Evolutionary conservation across 805 yeast genomes (phyloP).

Genomic region (Vanderwaltozyma yarrowii): DNA sequence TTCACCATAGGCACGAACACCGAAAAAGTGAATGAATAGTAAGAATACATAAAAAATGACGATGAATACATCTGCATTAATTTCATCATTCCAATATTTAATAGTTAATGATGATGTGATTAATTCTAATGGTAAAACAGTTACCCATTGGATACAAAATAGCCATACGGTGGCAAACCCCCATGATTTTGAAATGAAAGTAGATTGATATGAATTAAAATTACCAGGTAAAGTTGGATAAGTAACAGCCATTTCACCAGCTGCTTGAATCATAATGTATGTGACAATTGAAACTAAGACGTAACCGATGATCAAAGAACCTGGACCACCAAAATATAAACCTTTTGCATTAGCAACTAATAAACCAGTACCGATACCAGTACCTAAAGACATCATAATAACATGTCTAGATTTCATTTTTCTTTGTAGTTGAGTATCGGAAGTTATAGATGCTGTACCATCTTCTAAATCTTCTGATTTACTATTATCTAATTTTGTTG

Average conservation of each 20-base stretch:
- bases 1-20: conserved; percentile 62
- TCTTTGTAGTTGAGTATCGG: conserved; percentile 10
- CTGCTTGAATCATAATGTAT: conserved; percentile 45
- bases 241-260: conserved; percentile 35
- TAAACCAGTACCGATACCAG: conserved; percentile 72
- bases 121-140: conserved; percentile 54
- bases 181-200: conserved; percentile 51
- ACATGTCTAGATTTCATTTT: conserved; percentile 37
- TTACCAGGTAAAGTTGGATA: conserved; percentile 33
- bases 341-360: conserved; percentile 46
- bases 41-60: conserved; percentile 44
- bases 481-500: neutral
- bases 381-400: conserved; percentile 71
- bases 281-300: conserved; percentile 47
- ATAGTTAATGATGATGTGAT: conserved; percentile 49
- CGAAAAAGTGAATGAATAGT: conserved; percentile 42
- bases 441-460: conserved; percentile 5
- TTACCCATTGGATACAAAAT: conserved; percentile 53
- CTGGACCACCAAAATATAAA: conserved; percentile 36
- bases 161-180: conserved; percentile 70
- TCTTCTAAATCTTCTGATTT: conserved; percentile 7
- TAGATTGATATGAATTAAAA: conserved; percentile 31
- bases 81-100: conserved; percentile 37
- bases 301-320: conserved; percentile 42
- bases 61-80: conserved; percentile 47